phyloP scores from a whole-genome alignment of 1,139 yeast species.

The Debaryomyces subglobosus region DNA sequence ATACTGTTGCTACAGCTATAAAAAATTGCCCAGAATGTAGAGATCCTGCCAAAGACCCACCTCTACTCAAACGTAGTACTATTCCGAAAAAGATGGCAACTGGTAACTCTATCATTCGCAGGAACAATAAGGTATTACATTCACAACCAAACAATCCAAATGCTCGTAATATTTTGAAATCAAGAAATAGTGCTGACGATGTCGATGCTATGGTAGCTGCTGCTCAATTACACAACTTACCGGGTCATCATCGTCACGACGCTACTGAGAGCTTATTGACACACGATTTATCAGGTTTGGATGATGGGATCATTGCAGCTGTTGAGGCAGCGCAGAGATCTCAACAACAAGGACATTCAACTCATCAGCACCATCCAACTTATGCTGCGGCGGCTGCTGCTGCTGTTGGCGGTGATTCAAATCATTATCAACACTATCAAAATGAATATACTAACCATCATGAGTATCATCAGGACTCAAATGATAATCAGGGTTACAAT shows the following conservation, averaged over 20 bases:
- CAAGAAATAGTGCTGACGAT: constrained; percentile 27
- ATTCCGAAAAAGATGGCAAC: constrained; percentile 25
- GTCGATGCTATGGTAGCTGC: constrained; percentile 42
- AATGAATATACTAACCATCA: constrained; percentile 26
- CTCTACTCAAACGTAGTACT: constrained; percentile 30
- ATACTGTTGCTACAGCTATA: constrained; percentile 80
- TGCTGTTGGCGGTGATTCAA: constrained; percentile 31
- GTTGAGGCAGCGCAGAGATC: constrained; percentile 64
- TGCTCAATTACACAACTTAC: constrained; percentile 36
- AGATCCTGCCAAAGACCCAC: constrained; percentile 37
- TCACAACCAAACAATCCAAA: constrained; percentile 26
- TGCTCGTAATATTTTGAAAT: constrained; percentile 25
- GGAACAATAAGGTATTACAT: constrained; percentile 20
- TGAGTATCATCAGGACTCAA: constrained; percentile 18
- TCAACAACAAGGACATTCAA: constrained; percentile 23
- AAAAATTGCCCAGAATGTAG: constrained; percentile 78
- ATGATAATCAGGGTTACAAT: constrained; percentile 9
- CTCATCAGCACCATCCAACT: constrained; percentile 20
- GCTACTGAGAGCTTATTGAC: constrained; percentile 29
- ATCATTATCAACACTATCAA: constrained; percentile 20
- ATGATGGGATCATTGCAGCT: constrained; percentile 64
- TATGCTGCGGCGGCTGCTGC: constrained; percentile 51
- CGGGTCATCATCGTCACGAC: constrained; percentile 31
- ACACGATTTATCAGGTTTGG: constrained; percentile 47
- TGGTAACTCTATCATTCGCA: constrained; percentile 12